Conservation (phyloP, 73 alveolate species). For the Stentor roeselii region DNA sequence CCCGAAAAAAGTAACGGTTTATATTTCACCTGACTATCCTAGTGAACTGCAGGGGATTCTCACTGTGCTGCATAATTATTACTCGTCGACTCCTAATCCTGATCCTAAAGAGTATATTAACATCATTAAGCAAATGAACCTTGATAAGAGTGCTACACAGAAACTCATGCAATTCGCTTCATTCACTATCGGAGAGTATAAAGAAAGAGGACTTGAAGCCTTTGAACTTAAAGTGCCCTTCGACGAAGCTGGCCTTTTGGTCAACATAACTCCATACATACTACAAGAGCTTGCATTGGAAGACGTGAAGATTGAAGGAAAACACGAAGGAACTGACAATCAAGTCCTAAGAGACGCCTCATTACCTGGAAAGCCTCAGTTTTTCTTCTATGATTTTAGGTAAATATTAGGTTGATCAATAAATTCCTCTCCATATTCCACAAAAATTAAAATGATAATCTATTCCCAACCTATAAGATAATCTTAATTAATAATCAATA, state of each 20-base stretch:
- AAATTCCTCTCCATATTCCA: no score
- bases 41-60: conserved; percentile 62
- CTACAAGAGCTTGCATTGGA: conserved; percentile 42
- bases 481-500: no score
- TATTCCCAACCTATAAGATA: no score
- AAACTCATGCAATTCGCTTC: conserved; percentile 58
- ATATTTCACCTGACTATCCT: conserved; percentile 61
- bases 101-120: conserved; percentile 27
- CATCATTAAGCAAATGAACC: not conserved
- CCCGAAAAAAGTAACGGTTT: conserved; percentile 45
- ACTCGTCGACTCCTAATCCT: conserved; percentile 32
- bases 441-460: no score
- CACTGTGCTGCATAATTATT: conserved; percentile 27
- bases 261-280: not conserved
- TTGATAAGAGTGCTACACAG: conserved; percentile 30
- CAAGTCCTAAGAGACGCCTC: conserved; percentile 43
- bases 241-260: conserved; percentile 52
- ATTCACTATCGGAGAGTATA: conserved; percentile 44
- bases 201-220: conserved; percentile 72
- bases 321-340: conserved; percentile 25
- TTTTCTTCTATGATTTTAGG: conserved; percentile 42
- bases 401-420: no score
- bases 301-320: conserved; percentile 15
- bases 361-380: conserved; percentile 64
- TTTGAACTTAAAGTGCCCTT: conserved; percentile 67